Base-by-base conservation (phyloP, 768 basidiomycete species). In the Mycena olivaceomarginata region DNA sequence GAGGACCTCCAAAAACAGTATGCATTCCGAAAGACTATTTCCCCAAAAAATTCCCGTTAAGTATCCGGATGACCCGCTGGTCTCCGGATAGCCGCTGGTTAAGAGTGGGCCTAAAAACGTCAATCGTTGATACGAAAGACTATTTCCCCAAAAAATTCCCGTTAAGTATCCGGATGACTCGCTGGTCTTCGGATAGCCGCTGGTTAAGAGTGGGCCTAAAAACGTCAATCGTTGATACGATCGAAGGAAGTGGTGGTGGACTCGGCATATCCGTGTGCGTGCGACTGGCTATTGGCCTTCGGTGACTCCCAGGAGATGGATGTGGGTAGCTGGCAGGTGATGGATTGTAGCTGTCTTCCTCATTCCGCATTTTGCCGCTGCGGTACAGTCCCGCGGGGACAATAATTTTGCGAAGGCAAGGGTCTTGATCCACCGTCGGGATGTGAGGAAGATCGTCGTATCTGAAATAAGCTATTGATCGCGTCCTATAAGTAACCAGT, bases 111-210 rank as follows among this genome's bases (percentile, higher is more conserved):
- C 48, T 72, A 82, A 70, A 76, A 82, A 78, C 37, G 86, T 85
- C 56, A 84, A 81, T 60, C 88, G 82, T 59, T 83, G 80, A 71
- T 84, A 82, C 39, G 67, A 92, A 31, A 22, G 20, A 53, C 51
- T 57, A 72, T 63, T 75, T 72, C 67, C 75, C 71, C 39, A 73
- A 76, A 59, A 79, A 79, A 45, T 74, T 79, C 9, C 75, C 73
- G 80, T 93, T 93, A 68, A 93, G 82, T 87, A 92, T 90, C 77
- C 90, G 89, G 70, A 93, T 92, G 73, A 93, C 85, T 40, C 92
- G 88, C 81, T 93, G 89, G 80, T 93, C 92, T 84, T 93, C 92
- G 59, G 92, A 85, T 76, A 88, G 81, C 75, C 90, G 87, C 72
- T 69, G 80, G 78, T 72, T 78, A 81, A 84, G 66, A 83, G 78